Base-by-base conservation (phyloP, 768 basidiomycete species). In the Amanita molliuscula region DNA sequence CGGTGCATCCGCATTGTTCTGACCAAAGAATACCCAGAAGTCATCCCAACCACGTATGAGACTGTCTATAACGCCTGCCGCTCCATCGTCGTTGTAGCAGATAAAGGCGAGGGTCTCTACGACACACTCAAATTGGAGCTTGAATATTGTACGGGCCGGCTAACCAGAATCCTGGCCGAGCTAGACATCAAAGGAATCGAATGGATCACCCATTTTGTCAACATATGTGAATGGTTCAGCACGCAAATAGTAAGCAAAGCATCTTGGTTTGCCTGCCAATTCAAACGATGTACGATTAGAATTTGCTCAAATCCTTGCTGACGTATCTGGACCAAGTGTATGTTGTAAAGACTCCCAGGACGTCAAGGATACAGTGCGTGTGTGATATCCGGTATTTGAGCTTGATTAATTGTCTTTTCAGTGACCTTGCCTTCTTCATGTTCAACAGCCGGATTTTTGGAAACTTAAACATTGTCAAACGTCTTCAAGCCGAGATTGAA, bases 271-370 rank as follows among this genome's bases (percentile, higher is more conserved):
- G 20, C 9, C 3, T 13, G n/a, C 11, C 4, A 7, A 28, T 21
- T 33, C 7, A 18, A 7, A 36, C 6, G 3, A n/a, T 46, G n/a
- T 28, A 44, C 23, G 31, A 21, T 20, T 54, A 87, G 84, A 62
- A 66, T 3, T 64, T 88, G 16, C 59, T 89, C 2, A 65, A 75
- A 53, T 82, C 82, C 0, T 63, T 89, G 21, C 64, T 89, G 46
- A 76, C 85, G 2, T 84, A 82, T 60, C 64, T 91, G 45, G 87
- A 92, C 59, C 78, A 84, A 58, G 71, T 73, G 0, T 88, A 81
- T 55, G 71, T 87, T 8, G 57, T 61, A 0, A 65, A 67, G 35
- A 63, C 72, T 28, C 64, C 67, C 23, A 62, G 66, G 10, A 49
- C 69, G 11, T 56, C 58, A 6, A 65, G 62, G 11, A 73, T 82